Evolutionary conservation across 2,329 filamentous ascomycete genomes (phyloP), one percentile per base, ranked within the genome.

Genomic region (Daldinia sp.): DNA sequence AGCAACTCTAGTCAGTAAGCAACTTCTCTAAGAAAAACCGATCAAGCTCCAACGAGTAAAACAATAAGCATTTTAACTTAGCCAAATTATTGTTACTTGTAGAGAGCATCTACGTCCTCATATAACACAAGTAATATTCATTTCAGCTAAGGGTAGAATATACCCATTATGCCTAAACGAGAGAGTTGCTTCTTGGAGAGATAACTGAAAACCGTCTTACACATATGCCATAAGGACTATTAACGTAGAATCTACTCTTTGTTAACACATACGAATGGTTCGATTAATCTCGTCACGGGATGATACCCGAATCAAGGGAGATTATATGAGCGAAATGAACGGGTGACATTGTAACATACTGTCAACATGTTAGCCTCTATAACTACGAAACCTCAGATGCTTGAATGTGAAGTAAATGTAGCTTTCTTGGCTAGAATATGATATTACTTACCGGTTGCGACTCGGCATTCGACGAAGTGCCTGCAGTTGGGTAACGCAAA

Each of bases 401-500:
- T 23, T 4, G 12, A 7, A 6, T 48, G 6, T 15, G 44, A 48
- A 48, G 44, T n/a, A 7, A 10, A 33, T 18, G 1, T 18, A 18
- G 15, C 26, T 18, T 51, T 15, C 20, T 30, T 5, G 18, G 28
- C 15, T 18, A 33, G 15, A n/a, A 5, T 15, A 15, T n/a, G 4
- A 1, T 3, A 33, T 51, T 30, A 33, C 46, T 51, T 51, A 51
- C 46, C 46, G 94, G 94, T 81, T 97, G 94, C 10, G 93, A 93
- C 81, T 97, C 93, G 6, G 93, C 90, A 76, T 93, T 95, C 64
- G 83, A 84, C 73, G 91, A 92, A 78, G 90, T 96, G 64, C 94
- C 94, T 12, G 92, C 92, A 6, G 94, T 98, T 10, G 94, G 94
- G 80, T 98, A 98, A 78, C 94, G 87, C 73, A 98, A 81, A 80